phyloP scores from a whole-genome alignment of 352 stramenopile genomes.

The Phytophthora hibernalis region DNA sequence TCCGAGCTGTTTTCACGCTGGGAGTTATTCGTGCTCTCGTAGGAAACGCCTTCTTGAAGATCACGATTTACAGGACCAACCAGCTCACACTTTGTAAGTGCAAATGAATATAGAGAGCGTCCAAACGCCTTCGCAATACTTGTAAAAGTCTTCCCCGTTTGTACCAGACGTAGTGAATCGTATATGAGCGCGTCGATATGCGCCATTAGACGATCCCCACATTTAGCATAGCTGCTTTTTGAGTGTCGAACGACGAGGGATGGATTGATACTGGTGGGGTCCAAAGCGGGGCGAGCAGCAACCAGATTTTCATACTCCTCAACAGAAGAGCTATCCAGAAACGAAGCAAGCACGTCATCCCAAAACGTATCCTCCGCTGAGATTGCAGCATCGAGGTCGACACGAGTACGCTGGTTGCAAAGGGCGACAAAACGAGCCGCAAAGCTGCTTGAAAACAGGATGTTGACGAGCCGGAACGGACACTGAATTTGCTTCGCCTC shows the following conservation, averaged over 20 bases:
- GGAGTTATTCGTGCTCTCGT: background rate
- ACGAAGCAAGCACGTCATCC: background rate
- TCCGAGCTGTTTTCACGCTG: background rate
- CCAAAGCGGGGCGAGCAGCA: background rate
- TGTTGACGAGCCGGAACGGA: constrained; percentile 1
- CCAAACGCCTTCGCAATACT: background rate
- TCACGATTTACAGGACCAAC: background rate
- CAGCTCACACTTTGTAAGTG: background rate
- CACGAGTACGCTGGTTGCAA: background rate
- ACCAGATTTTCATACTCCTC: background rate
- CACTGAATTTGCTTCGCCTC: constrained; percentile 2
- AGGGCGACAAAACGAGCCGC: background rate
- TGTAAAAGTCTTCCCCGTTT: constrained; percentile 4
- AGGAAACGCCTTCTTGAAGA: background rate
- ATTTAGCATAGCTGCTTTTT: constrained; percentile 1
- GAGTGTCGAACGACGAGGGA: background rate
- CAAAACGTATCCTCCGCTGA: background rate
- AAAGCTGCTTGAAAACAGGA: constrained; percentile 1
- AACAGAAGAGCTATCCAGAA: background rate
- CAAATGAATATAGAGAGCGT: constrained; percentile 5
- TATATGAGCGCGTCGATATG: background rate
- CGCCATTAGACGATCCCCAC: background rate
- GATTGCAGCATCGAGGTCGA: background rate
- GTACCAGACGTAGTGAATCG: background rate
- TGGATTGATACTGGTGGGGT: background rate